Conservation (phyloP, 495 filamentous ascomycete species). For the Penicillium silybi region DNA sequence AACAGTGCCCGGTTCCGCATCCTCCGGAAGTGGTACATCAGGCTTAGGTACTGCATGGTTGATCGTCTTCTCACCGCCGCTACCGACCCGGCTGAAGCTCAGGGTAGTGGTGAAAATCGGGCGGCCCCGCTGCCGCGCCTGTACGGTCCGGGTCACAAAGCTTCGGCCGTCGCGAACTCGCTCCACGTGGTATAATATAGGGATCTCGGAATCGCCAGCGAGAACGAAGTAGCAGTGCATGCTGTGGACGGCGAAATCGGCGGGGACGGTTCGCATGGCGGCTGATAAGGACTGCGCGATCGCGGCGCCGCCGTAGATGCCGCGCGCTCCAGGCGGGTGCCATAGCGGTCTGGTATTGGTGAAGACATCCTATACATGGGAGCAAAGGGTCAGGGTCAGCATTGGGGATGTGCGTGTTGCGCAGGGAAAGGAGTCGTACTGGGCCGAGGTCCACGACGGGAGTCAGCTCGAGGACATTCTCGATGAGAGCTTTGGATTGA, state of each 20-base stretch:
- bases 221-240: conserved; percentile 99
- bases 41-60: conserved; percentile 39
- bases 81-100: conserved; percentile 73
- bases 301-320: conserved; percentile 87
- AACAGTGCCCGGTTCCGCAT: conserved; percentile 15
- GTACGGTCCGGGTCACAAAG: conserved; percentile 91
- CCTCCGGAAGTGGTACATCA: conserved; percentile 23
- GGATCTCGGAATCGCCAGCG: conserved; percentile 76
- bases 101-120: conserved; percentile 93
- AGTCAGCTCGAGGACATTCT: conserved; percentile 84
- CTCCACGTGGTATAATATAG: conserved; percentile 91
- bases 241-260: conserved; percentile 77
- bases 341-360: conserved; percentile 88
- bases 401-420: conserved; percentile 2
- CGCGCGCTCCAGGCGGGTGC: conserved; percentile 86
- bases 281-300: conserved; percentile 91
- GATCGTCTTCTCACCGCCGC: conserved; percentile 57
- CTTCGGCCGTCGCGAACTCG: conserved; percentile 84
- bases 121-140: conserved; percentile 83
- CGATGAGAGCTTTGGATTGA: conserved; percentile 71
- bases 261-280: conserved; percentile 78
- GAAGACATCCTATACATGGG: conserved; percentile 71
- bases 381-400: background rate
- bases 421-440: conserved; percentile 40
- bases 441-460: conserved; percentile 75